These are phyloP conservation scores for Nemania abortiva DNA, from an alignment of 2,329 filamentous ascomycete genomes.

Conservation along the genomic window DNA sequence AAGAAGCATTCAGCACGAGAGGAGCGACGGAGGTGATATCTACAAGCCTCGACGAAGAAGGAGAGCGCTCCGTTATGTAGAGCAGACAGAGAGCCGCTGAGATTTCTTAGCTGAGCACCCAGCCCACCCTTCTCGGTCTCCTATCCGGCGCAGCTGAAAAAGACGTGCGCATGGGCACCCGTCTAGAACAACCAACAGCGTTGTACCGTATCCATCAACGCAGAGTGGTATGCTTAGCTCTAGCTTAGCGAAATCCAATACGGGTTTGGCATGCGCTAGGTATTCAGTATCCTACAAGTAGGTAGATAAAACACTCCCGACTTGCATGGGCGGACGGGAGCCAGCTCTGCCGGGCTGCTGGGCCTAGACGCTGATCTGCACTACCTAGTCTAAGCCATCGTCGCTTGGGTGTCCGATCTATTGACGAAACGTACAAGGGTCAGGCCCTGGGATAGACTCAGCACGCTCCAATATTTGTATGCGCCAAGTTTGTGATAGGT, in stretches of 20 bases:
- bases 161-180: constrained; percentile 21
- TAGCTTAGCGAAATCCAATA: constrained; percentile 31
- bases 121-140: constrained; percentile 20
- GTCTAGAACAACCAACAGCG: constrained; percentile 30
- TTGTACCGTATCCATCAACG: constrained; percentile 15
- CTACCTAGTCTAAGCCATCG: constrained; percentile 7
- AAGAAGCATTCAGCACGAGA: constrained; percentile 1
- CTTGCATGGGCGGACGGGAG: constrained; percentile 26
- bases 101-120: constrained; percentile 23
- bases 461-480: not conserved
- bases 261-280: constrained; percentile 24
- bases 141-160: constrained; percentile 29
- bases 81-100: constrained; percentile 14
- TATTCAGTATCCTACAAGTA: constrained; percentile 35
- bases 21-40: constrained; percentile 22
- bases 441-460: not conserved
- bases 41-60: constrained; percentile 6
- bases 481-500: constrained; percentile 2
- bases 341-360: constrained; percentile 25
- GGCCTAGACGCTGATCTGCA: constrained; percentile 25
- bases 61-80: not conserved
- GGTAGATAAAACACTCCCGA: not conserved
- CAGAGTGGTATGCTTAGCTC: constrained; percentile 9
- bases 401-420: constrained; percentile 10
- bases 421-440: not conserved